Evolutionary conservation across 2,329 filamentous ascomycete species (phyloP), one percentile per base, ranked within the genome.

Genomic region (Fusarium sp.): DNA sequence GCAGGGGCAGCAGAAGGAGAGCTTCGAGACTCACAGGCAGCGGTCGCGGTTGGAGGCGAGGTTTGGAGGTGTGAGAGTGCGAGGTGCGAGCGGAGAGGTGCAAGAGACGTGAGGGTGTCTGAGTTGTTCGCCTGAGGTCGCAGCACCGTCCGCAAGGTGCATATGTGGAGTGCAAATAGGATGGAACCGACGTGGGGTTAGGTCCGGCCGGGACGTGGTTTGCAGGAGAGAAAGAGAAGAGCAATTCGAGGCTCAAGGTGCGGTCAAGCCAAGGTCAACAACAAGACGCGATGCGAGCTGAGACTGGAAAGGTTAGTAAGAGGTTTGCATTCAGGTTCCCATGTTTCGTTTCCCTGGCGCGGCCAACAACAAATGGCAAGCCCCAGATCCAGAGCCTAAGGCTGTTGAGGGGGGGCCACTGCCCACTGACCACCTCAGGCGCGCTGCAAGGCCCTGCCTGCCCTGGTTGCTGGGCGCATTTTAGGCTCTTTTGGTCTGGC

Each of bases 151-250:
- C 48, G 57, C 47, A 62, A 75, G 67, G 65, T 75, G 73, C 64
- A 76, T 75, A 76, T 75, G 73, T 73, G 75, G 75, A 76, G 73
- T 70, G 67, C 50, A 62, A 71, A 67, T 60, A 9, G 31, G 31
- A 34, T 34, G 31, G 37, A 37, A 23, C 23, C 23, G 60, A 74
- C 77, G 78, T 82, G 80, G 81, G 79, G 80, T 82, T 78, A 23
- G 23, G 23, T 23, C 23, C 23, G 23, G 23, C 23, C 23, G 23
- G 23, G 23, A 23, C 23, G 23, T 76, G 78, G 79, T 75, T 76
- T 78, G 77, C 73, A 78, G 70, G 69, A 71, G 75, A 74, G 72
- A 73, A 66, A 60, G 60, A 41, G 47, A 37, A 53, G 34, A 61
- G 58, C 41, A 65, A 72, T 68, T 52, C 58, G 70, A 60, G 58